Percentiles rank a stretch among this genome's conserved stretches.
These are phyloP conservation scores for Bolboschoenus planiculmis DNA, from an alignment of 176 grass and related monocot genomes.

Conservation along the genomic window DNA sequence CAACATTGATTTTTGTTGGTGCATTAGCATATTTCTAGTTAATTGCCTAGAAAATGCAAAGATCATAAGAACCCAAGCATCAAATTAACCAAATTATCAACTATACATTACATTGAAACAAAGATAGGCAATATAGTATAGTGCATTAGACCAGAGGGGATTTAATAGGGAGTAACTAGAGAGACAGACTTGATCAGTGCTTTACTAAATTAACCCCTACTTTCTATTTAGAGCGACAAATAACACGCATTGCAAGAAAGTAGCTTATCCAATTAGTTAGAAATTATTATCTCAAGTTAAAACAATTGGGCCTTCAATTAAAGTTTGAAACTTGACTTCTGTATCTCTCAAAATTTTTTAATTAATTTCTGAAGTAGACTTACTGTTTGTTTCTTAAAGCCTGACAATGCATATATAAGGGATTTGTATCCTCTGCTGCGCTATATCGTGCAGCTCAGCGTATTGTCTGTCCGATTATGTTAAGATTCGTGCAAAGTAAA, in stretches of 20 bases:
- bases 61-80: not conserved
- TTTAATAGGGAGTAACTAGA: not conserved
- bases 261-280: conserved; percentile 19
- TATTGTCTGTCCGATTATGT: too few species aligned
- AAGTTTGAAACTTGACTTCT: not conserved
- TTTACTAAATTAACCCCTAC: not conserved
- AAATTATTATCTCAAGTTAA: not conserved
- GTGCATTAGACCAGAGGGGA: not conserved
- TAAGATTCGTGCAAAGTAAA: too few species aligned
- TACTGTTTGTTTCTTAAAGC: conserved; percentile 49
- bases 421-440: too few species aligned
- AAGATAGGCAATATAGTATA: too few species aligned
- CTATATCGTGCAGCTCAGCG: too few species aligned
- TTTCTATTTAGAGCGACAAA: not conserved
- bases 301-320: not conserved
- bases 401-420: conserved; percentile 38
- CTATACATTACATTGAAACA: not conserved
- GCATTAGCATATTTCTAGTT: not conserved
- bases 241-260: conserved; percentile 13
- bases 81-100: not conserved
- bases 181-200: not conserved
- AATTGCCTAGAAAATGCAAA: not conserved
- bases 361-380: not conserved
- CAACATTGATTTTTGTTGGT: not conserved
- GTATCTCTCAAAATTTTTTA: not conserved